Evolutionary conservation across 306 rosid species (phyloP), one percentile per base, ranked within the genome.

Genomic region (Cicer yamashitae): DNA sequence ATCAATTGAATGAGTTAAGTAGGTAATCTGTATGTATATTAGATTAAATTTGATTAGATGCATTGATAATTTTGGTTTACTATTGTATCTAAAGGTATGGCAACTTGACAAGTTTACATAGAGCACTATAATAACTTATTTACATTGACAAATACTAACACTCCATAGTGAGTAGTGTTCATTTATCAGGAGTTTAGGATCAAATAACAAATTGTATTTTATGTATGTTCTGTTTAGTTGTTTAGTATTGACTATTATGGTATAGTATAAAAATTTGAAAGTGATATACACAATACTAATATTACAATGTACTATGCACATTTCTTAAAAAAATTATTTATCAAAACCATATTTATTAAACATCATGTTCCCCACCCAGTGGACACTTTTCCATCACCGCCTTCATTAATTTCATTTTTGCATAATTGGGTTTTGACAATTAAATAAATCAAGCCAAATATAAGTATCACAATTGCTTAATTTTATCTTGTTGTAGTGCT

Each of bases 1-100:
- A 43, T 47, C 53, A 73, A 78, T 59, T 84, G 70, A 73, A 77
- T 67, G 56, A 41, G 57, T 59, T 40, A 14, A 56, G 14, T 18
- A 67, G 57, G 11, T 68, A 40, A 20, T 50, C 18, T 54, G 75
- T 68, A 84, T 41, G 18, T 79, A 12, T 5, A 54, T 20, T 54
- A 54, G 5, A 17, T 43, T 41, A 41, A 30, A 30, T 30, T 30
- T n/a, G n/a, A 58, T 58, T 25, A 6, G 64, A 57, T 65, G 53
- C 12, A 63, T 82, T 40, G 22, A 48, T 13, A 59, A 51, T 10
- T 57, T 61, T 18, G 68, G 76, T 79, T 78, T 45, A 51, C 10
- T 63, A 53, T 50, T 14, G 52, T 39, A 22, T 17, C 34, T 20
- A 45, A 54, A 9, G 50, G 8, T 46, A 38, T n/a, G 34, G 39